Evolutionary conservation across 768 basidiomycete species (phyloP).

Genomic region (Lentinula boryana): DNA sequence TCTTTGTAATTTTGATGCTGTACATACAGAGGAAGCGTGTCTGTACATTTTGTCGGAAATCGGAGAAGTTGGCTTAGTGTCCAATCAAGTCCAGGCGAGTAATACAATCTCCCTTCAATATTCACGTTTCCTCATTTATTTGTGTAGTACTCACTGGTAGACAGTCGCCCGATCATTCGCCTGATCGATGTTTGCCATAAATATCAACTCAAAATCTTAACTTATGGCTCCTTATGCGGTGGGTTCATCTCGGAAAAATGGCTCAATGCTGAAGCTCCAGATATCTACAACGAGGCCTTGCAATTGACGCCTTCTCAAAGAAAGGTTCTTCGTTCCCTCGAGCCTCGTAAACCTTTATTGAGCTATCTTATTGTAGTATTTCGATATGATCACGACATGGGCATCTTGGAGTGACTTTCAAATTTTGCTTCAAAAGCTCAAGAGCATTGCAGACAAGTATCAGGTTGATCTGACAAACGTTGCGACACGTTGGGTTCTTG

Average conservation of each 20-base stretch:
- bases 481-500: constrained; percentile 56
- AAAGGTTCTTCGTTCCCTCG: constrained; percentile 28
- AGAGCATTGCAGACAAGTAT: constrained; percentile 43
- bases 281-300: constrained; percentile 34
- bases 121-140: background rate
- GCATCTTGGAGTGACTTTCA: constrained; percentile 54
- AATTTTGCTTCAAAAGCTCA: constrained; percentile 35
- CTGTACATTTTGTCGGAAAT: constrained; percentile 25
- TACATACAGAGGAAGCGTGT: constrained; percentile 51
- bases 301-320: constrained; percentile 54
- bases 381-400: constrained; percentile 53
- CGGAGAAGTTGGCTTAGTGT: constrained; percentile 48
- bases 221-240: constrained; percentile 63
- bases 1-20: constrained; percentile 54
- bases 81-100: constrained; percentile 55
- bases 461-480: constrained; percentile 49
- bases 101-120: background rate
- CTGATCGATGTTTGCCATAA: constrained; percentile 50
- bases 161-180: constrained; percentile 47
- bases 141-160: constrained; percentile 52
- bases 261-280: constrained; percentile 43
- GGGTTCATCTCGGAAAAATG: constrained; percentile 55
- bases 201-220: constrained; percentile 50
- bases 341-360: background rate
- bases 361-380: constrained; percentile 31